A percentile compares a stretch with the other conserved stretches of the same genome.
phyloP scores from a whole-genome alignment of 805 yeast species.

The Kodamaea leandrae region DNA sequence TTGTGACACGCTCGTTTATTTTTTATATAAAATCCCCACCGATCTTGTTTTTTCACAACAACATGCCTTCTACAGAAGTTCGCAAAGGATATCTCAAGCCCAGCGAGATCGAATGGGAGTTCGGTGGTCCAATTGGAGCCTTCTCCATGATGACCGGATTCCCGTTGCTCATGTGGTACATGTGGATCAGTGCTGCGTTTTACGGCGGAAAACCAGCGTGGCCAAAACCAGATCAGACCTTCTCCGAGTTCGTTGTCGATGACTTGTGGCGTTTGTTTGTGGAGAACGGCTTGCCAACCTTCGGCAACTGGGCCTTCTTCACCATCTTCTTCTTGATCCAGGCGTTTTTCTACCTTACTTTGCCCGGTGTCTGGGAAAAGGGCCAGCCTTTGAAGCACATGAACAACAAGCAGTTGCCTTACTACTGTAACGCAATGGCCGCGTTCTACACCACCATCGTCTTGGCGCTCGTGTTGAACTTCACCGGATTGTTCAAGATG shows the following conservation, averaged over 20 bases:
- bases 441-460: slow-evolving; percentile 70
- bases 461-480: slow-evolving; percentile 61
- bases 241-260: slow-evolving; percentile 43
- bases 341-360: slow-evolving; percentile 67
- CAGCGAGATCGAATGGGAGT: slow-evolving; percentile 73
- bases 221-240: slow-evolving; percentile 59
- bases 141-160: slow-evolving; percentile 89
- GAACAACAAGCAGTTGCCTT: slow-evolving; percentile 78
- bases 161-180: slow-evolving; percentile 91
- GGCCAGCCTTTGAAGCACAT: slow-evolving; percentile 90
- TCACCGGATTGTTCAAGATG: slow-evolving; percentile 69
- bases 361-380: slow-evolving; percentile 93
- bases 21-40: background rate
- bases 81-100: slow-evolving; percentile 30
- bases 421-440: slow-evolving; percentile 90
- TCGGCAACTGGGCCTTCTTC: slow-evolving; percentile 67
- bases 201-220: slow-evolving; percentile 71
- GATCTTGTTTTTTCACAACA: background rate
- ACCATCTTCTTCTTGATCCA: slow-evolving; percentile 68
- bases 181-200: slow-evolving; percentile 89
- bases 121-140: slow-evolving; percentile 92
- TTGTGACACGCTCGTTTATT: too few species aligned
- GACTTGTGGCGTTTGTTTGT: slow-evolving; percentile 44
- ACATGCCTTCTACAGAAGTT: too few species aligned
- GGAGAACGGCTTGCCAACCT: slow-evolving; percentile 57